A percentile compares a stretch with the other conserved stretches of the same genome.
phyloP scores from a whole-genome alignment of 2,329 filamentous ascomycete species.

The Bipolaris cookei region DNA sequence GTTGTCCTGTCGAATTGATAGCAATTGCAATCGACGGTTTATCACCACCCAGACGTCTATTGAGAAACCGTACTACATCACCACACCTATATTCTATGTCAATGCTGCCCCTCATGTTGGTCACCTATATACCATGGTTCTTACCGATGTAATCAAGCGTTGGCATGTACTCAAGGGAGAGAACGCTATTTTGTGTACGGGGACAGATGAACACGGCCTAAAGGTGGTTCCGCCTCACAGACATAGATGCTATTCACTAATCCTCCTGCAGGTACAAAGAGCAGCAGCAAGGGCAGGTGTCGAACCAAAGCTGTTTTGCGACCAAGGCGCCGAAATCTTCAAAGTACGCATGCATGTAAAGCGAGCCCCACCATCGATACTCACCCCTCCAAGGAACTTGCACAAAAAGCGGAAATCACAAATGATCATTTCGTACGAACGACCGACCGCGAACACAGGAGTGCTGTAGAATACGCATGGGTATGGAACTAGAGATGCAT shows the following conservation, averaged over 20 bases:
- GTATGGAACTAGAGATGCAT: conserved; percentile 43
- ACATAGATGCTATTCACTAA: conserved; percentile 3
- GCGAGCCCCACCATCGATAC: conserved; percentile 3
- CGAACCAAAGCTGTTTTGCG: conserved; percentile 84
- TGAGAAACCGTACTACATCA: conserved; percentile 88
- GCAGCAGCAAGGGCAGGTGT: conserved; percentile 75
- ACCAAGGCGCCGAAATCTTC: conserved; percentile 81
- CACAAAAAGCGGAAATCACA: conserved; percentile 70
- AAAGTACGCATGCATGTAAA: conserved; percentile 52
- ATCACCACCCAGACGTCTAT: conserved; percentile 28
- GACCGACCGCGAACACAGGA: conserved; percentile 79
- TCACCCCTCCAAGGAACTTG: conserved; percentile 62
- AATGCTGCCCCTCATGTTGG: conserved; percentile 96
- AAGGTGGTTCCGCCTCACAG: conserved; percentile 60
- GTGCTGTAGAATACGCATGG: conserved; percentile 91
- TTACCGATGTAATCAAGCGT: conserved; percentile 89
- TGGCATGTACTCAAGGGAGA: conserved; percentile 81
- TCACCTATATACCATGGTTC: conserved; percentile 90
- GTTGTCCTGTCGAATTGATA: conserved; percentile 28
- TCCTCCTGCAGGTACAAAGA: conserved; percentile 73
- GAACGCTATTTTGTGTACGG: conserved; percentile 78
- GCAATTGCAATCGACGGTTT: conserved; percentile 25
- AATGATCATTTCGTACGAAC: conserved; percentile 93
- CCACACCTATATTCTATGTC: conserved; percentile 98
- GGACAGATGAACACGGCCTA: conserved; percentile 96